Conservation (phyloP, 2,329 filamentous ascomycete species). For the Zasmidium citrigriseum region DNA sequence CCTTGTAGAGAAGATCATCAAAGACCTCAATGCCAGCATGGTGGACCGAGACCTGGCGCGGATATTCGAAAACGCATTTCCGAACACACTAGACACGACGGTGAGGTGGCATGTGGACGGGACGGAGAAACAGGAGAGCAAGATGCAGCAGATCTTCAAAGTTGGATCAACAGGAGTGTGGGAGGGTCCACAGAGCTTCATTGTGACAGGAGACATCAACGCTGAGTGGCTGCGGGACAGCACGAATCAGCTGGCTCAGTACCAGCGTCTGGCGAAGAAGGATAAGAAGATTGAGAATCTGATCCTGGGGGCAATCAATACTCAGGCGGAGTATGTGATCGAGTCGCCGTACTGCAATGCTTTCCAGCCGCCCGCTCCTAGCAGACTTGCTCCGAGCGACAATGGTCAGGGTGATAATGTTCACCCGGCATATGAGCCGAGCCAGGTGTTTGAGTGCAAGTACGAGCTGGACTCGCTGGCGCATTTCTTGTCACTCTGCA, state of each 20-base stretch:
- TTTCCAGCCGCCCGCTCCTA: slow-evolving; percentile 90
- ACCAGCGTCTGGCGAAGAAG: slow-evolving; percentile 80
- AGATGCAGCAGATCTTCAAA: slow-evolving; percentile 31
- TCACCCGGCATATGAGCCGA: slow-evolving; percentile 82
- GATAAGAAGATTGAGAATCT: slow-evolving; percentile 76
- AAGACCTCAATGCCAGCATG: slow-evolving; percentile 76
- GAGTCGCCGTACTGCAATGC: slow-evolving; percentile 96
- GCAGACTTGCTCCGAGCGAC: slow-evolving; percentile 67
- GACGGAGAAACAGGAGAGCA: slow-evolving; percentile 42
- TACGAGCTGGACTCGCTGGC: slow-evolving; percentile 97
- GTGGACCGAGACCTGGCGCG: slow-evolving; percentile 84
- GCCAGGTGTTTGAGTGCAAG: slow-evolving; percentile 94
- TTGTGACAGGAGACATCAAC: slow-evolving; percentile 83
- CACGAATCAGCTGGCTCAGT: slow-evolving; percentile 89
- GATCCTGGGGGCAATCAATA: slow-evolving; percentile 92
- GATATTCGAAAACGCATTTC: slow-evolving; percentile 77
- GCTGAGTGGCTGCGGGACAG: slow-evolving; percentile 92
- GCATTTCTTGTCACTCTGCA: slow-evolving; percentile 81
- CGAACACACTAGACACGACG: slow-evolving; percentile 87
- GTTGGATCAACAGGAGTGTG: slow-evolving; percentile 49
- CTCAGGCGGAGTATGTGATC: slow-evolving; percentile 92
- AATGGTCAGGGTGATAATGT: slow-evolving; percentile 85
- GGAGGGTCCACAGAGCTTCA: slow-evolving; percentile 86
- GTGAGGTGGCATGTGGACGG: slow-evolving; percentile 81
- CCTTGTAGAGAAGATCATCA: slow-evolving; percentile 83